Evolutionary conservation across 176 grass and related monocot genomes (phyloP).

Genomic region (Otatea glauca): DNA sequence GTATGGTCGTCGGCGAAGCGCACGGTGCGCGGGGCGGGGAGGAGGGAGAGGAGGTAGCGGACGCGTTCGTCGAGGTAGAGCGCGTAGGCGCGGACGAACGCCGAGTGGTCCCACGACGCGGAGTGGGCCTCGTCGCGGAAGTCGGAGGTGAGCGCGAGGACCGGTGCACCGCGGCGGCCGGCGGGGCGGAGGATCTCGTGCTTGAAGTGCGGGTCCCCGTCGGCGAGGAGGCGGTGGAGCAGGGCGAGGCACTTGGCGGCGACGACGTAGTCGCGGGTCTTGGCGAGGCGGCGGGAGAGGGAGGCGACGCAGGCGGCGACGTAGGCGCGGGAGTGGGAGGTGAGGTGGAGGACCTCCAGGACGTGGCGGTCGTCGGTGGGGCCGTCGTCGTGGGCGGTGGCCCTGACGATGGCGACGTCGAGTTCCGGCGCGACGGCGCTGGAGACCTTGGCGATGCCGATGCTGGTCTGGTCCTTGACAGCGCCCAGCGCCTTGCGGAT

Average conservation of each 20-base stretch:
- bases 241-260: constrained; percentile 75
- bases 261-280: constrained; percentile 81
- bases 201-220: constrained; percentile 57
- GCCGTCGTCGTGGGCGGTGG: constrained; percentile 68
- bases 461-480: constrained; percentile 82
- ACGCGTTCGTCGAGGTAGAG: constrained; percentile 70
- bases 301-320: constrained; percentile 52
- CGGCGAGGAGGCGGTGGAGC: constrained; percentile 65
- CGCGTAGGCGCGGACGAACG: constrained; percentile 78
- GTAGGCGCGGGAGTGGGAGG: constrained; percentile 37
- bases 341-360: constrained; percentile 53
- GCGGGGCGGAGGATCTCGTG: constrained; percentile 56
- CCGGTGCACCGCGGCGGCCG: constrained; percentile 42
- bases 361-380: constrained; percentile 65
- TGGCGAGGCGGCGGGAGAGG: constrained; percentile 58
- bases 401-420: constrained; percentile 74
- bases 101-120: constrained; percentile 75
- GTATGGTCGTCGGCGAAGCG: constrained; percentile 27
- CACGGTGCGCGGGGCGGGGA: constrained; percentile 24
- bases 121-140: constrained; percentile 91
- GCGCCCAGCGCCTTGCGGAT: constrained; percentile 81
- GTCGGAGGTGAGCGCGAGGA: constrained; percentile 57
- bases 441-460: constrained; percentile 75
- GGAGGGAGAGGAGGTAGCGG: constrained; percentile 57
- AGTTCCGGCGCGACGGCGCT: constrained; percentile 62